These are phyloP conservation scores for Epichloe aotearoae DNA, from an alignment of 2,329 filamentous ascomycete species.

Conservation along the genomic window DNA sequence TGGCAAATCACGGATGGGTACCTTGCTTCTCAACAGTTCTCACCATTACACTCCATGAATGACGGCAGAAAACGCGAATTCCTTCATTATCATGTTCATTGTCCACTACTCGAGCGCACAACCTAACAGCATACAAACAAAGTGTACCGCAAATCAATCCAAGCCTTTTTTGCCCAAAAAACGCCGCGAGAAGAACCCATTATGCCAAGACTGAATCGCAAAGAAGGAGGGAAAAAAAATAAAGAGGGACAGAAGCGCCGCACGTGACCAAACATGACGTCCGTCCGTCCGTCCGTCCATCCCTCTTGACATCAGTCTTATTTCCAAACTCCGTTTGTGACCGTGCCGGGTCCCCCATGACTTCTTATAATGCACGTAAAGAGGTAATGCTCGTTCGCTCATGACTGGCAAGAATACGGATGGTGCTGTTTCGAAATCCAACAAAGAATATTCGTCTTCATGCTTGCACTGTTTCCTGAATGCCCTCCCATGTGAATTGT, in stretches of 20 bases:
- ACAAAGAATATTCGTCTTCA: neutral
- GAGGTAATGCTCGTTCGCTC: neutral
- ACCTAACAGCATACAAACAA: neutral
- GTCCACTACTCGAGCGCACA: neutral
- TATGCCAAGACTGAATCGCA: no score
- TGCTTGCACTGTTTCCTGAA: constrained; percentile 16
- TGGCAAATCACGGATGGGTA: neutral
- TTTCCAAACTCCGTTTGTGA: constrained; percentile 1
- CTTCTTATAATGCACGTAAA: neutral
- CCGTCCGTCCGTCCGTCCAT: no score
- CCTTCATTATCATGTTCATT: neutral
- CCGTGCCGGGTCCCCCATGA: neutral
- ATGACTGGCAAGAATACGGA: neutral
- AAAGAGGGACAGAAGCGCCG: neutral
- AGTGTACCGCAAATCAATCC: neutral
- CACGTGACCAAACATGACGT: neutral
- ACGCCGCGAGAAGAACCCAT: neutral
- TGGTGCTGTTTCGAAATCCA: neutral
- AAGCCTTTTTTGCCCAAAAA: neutral
- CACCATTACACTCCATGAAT: no score
- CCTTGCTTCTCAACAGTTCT: neutral
- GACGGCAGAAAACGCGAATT: neutral
- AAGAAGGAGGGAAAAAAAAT: neutral
- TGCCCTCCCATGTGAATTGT: constrained; percentile 29
- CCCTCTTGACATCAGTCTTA: neutral